Conservation (phyloP, 148 eudicot species). For the Persicaria maculosa region DNA sequence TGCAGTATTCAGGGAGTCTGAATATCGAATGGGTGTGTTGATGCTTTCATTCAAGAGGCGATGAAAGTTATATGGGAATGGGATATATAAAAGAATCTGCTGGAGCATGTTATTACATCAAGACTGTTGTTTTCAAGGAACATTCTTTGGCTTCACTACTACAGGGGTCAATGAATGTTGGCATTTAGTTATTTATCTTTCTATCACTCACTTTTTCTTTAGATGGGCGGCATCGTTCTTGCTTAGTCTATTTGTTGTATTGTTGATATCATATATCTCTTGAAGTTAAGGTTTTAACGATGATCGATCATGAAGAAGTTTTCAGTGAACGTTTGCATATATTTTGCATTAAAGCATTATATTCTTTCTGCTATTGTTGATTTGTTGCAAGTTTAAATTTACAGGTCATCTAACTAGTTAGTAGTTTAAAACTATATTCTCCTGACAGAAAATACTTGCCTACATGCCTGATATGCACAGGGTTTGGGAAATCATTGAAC, state of each 20-base stretch:
- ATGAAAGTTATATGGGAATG: neutral
- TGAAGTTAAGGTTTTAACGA: too few species aligned
- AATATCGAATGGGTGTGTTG: neutral
- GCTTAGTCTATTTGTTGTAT: neutral
- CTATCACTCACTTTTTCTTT: neutral
- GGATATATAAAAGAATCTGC: neutral
- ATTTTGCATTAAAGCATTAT: too few species aligned
- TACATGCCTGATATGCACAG: neutral
- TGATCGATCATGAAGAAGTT: too few species aligned
- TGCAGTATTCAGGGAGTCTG: neutral
- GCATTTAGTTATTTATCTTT: neutral
- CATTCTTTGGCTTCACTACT: neutral
- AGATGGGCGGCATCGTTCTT: neutral
- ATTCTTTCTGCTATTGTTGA: too few species aligned
- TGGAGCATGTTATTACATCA: neutral
- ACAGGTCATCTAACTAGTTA: too few species aligned
- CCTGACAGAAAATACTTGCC: neutral
- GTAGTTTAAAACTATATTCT: too few species aligned
- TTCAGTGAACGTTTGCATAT: too few species aligned
- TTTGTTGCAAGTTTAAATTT: too few species aligned
- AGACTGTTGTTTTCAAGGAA: neutral
- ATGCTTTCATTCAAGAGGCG: neutral
- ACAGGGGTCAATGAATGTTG: neutral
- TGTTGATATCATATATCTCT: too few species aligned
- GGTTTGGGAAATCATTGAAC: neutral